Conservation (phyloP, 1,284 basidiomycete genomes). For the Chalciporus sp. region DNA sequence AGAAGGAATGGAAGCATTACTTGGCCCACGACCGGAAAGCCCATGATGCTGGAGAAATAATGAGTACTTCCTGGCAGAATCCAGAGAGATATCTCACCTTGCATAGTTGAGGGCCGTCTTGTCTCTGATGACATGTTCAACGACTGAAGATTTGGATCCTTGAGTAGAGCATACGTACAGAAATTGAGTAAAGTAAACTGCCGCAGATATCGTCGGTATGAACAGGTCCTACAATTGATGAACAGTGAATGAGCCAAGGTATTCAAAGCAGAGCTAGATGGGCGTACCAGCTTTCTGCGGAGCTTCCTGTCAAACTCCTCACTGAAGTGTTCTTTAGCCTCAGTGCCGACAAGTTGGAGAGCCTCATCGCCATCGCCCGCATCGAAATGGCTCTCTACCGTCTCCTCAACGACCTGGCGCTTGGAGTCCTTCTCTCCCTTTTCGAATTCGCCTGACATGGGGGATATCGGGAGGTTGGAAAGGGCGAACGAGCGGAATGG, state of each 20-base stretch:
- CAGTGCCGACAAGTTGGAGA: slow-evolving; percentile 55
- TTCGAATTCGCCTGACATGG: slow-evolving; percentile 2
- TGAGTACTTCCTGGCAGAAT: slow-evolving; percentile 1
- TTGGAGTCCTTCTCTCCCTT: slow-evolving; percentile 15
- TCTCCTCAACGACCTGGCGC: slow-evolving; percentile 16
- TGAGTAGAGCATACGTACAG: slow-evolving; percentile 41
- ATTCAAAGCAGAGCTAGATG: background rate
- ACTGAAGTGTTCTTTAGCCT: slow-evolving; percentile 53
- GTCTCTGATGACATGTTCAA: slow-evolving; percentile 43
- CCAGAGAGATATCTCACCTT: slow-evolving; percentile 39
- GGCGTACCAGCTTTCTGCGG: slow-evolving; percentile 57
- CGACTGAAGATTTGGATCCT: background rate
- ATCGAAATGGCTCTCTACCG: slow-evolving; percentile 30
- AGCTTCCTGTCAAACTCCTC: slow-evolving; percentile 62
- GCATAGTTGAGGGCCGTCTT: slow-evolving; percentile 72
- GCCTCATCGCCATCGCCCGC: slow-evolving; percentile 56
- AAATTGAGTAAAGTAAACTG: slow-evolving; percentile 69
- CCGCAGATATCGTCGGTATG: slow-evolving; percentile 63
- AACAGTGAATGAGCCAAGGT: too few relatives aligned
- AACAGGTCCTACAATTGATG: slow-evolving; percentile 47
- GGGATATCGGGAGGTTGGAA: slow-evolving; percentile 16
- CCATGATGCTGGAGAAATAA: slow-evolving; percentile 54
- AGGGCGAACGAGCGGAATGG: background rate
- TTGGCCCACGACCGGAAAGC: slow-evolving; percentile 63
- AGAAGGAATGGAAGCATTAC: slow-evolving; percentile 34